phyloP scores from a whole-genome alignment of 2,329 filamentous ascomycete species.

The Pseudocercospora cruenta region DNA sequence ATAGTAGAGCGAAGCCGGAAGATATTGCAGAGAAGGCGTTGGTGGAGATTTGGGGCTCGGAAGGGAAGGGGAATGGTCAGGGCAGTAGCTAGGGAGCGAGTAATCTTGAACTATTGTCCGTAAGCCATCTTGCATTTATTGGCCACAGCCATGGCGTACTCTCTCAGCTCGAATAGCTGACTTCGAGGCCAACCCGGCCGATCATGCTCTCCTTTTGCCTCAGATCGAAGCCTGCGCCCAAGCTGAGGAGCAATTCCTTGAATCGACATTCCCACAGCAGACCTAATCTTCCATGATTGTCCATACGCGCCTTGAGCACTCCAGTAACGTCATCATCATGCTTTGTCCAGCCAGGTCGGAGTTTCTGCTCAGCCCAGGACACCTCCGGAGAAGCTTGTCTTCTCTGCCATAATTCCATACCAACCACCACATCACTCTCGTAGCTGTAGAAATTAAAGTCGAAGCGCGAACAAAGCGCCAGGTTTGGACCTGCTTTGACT shows the following conservation, averaged over 20 bases:
- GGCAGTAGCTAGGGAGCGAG: not conserved
- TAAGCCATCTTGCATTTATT: no score
- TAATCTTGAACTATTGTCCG: no score
- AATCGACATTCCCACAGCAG: slow-evolving; percentile 90
- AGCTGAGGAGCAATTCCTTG: slow-evolving; percentile 89
- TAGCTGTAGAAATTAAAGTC: slow-evolving; percentile 99
- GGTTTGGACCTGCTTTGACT: slow-evolving; percentile 78
- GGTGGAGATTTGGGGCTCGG: not conserved
- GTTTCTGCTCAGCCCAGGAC: slow-evolving; percentile 49
- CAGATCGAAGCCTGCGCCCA: slow-evolving; percentile 84
- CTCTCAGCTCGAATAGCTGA: slow-evolving; percentile 69
- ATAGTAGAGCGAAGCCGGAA: not conserved
- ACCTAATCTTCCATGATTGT: slow-evolving; percentile 84
- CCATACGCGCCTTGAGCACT: slow-evolving; percentile 85
- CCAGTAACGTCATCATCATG: slow-evolving; percentile 72
- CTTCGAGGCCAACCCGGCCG: slow-evolving; percentile 73
- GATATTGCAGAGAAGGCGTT: not conserved
- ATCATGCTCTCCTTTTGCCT: slow-evolving; percentile 76
- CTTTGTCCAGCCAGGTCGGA: slow-evolving; percentile 47
- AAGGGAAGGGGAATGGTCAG: not conserved
- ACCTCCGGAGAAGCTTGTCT: slow-evolving; percentile 41
- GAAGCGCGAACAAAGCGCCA: slow-evolving; percentile 86
- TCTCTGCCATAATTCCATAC: slow-evolving; percentile 83
- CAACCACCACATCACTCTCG: slow-evolving; percentile 89
- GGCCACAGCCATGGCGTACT: no score